These are phyloP conservation scores for Theobroma cacao DNA, from an alignment of 345 rosid genomes.

Conservation along the genomic window DNA sequence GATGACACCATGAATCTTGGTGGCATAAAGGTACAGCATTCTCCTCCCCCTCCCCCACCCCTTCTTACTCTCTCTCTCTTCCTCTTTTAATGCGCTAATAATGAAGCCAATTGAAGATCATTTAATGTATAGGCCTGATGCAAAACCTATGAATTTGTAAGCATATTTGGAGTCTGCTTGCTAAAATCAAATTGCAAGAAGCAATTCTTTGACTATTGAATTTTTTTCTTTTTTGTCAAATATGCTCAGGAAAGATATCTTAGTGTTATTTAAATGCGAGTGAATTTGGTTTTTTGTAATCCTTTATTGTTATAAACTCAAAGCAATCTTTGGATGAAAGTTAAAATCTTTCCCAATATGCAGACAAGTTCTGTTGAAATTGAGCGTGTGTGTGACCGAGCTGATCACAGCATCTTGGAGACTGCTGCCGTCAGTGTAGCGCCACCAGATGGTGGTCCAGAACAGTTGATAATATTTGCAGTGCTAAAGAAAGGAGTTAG, in stretches of 20 bases:
- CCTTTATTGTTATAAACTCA: neutral
- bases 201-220: neutral
- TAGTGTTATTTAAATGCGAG: neutral
- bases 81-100: neutral
- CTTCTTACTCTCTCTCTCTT: neutral
- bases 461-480: constrained; percentile 51
- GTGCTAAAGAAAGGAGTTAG: constrained; percentile 59
- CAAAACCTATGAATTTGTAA: neutral
- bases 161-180: neutral
- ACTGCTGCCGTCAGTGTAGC: constrained; percentile 71
- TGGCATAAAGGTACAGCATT: constrained; percentile 71
- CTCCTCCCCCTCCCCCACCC: neutral
- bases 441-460: constrained; percentile 72
- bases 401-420: constrained; percentile 73
- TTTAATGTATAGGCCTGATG: neutral
- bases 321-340: neutral
- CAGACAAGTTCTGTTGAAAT: constrained; percentile 96
- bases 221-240: neutral
- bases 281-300: neutral
- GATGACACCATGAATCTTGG: constrained; percentile 99
- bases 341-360: neutral
- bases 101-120: neutral
- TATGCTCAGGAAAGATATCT: neutral
- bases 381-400: constrained; percentile 67
- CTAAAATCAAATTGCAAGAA: neutral